Base-by-base conservation (phyloP, 805 yeast genomes). In the Hyphopichia homilentoma region DNA sequence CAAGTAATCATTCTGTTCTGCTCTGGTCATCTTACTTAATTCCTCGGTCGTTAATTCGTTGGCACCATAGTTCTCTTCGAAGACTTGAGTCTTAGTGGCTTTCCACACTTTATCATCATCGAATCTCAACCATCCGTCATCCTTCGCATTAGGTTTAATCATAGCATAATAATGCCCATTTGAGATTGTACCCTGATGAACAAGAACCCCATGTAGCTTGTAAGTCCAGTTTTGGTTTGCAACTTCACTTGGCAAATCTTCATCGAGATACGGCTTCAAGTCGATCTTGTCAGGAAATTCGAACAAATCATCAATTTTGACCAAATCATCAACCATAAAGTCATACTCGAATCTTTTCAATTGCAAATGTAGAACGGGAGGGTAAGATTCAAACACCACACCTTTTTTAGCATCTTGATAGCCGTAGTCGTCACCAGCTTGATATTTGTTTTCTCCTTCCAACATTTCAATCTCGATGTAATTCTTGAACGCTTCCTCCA, bases 331-430 rank as follows among this genome's bases (percentile, higher is more conserved):
- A 38, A 83, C 81, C 68, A 79, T 79, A 53, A 87, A 90, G 60
- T 93, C 96, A 46, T 87, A 93, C 54, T 93, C 97, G 52, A 89
- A 93, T 44, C 99, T 70, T 53, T 93, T 93, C 45, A 93, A 72
- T 59, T 93, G 99, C 35, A 93, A 65, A 57, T 93, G 97, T 38
- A 93, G 67, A 4, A 93, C 96, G 0, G 93, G 87, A 2, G 99
- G 99, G 52, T 93, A 84, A 7, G 77, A 73, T 52, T 84, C 82
- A 54, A 93, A 93, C 0, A 85, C 85, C 7, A 93, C 97, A 47
- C 98, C 98, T 57, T 93, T 93, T 49, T 83, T 82, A 7, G 98
- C 97, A 59, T 88, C 97, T 61, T 93, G 99, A 29, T 87, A 71
- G 0, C 97, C 97, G 55, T 59, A 75, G 22, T 80, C 89, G 21